Conservation (phyloP, 768 basidiomycete genomes). For the Solioccasus polychromus region DNA sequence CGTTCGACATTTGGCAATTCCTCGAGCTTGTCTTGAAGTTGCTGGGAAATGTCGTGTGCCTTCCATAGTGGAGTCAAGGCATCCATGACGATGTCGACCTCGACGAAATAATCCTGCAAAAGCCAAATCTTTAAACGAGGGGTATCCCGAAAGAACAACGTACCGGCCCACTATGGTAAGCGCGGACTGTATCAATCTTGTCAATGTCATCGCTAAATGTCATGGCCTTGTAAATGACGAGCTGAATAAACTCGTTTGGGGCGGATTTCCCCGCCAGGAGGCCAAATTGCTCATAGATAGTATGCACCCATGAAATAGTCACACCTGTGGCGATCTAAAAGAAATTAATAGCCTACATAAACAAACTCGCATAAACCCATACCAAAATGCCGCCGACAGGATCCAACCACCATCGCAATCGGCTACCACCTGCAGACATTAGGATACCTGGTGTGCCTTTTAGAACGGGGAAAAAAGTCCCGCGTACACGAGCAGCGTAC, state of each 20-base stretch:
- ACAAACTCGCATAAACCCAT: conserved; percentile 23
- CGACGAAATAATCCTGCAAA: conserved; percentile 84
- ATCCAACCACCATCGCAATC: conserved; percentile 80
- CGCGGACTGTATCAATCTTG: conserved; percentile 87
- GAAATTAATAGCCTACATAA: not conserved
- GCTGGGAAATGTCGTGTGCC: conserved; percentile 82
- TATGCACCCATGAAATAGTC: conserved; percentile 72
- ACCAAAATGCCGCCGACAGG: conserved; percentile 77
- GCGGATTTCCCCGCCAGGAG: conserved; percentile 91
- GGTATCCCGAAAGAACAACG: conserved; percentile 6
- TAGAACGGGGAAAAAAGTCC: not conserved
- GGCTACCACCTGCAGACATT: conserved; percentile 82
- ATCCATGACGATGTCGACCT: conserved; percentile 93
- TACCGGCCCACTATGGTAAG: conserved; percentile 88
- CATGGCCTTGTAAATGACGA: conserved; percentile 85
- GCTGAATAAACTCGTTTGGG: conserved; percentile 84
- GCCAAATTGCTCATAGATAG: conserved; percentile 78
- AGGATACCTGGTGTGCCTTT: conserved; percentile 57
- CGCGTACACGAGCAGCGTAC: conserved; percentile 33
- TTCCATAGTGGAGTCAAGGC: conserved; percentile 86
- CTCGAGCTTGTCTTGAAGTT: conserved; percentile 87
- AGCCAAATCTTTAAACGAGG: not conserved
- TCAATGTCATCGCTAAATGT: conserved; percentile 87
- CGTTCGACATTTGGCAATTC: conserved; percentile 85
- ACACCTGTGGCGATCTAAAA: conserved; percentile 74